Evolutionary conservation across 371 early-diverging fungal genomes (phyloP), one percentile per base, ranked within the genome.

Genomic region (Conidiobolus incongruus): DNA sequence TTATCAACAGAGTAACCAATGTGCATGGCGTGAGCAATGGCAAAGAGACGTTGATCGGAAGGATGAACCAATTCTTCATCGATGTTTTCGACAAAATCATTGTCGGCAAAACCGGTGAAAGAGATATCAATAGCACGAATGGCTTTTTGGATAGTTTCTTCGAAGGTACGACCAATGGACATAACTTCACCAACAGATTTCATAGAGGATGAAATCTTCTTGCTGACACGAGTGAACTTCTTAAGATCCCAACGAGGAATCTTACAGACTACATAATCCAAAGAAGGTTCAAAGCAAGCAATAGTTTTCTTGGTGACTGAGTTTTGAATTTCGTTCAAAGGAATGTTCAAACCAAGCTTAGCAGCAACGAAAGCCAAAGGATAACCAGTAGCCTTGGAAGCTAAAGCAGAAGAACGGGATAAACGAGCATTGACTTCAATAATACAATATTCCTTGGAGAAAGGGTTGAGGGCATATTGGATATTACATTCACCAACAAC

Each of bases 401-500:
- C 94, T 34, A 93, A 63, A 11, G 94, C 94, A 16, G 83, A 77
- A 51, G 55, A 55, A 53, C 94, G 74, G 40, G 83, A 82, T n/a
- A 93, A 60, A 47, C 94, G 81, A 12, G 94, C 94, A 50, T 93
- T 93, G 55, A 93, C 89, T 64, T 93, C 94, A 47, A 93, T 93
- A 52, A 93, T 81, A 59, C 78, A 77, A 63, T 86, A 93, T 59
- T 93, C 92, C 53, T 75, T 74, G 47, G 77, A 72, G 50, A 72
- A 59, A 20, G 94, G 94, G 63, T 91, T 85, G 40, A 92, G 66
- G 13, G 91, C 92, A 50, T 93, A 93, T 62, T 93, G 92, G 45
- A 93, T 80, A 60, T 93, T 93, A 72, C 94, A 93, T 63, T 93
- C 94, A 49, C 94, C 94, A 23, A 93, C 75, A 4, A 93, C 90